A percentile compares a stretch with the other conserved stretches of the same genome.
Evolutionary conservation across 164 flowering plant genomes (phyloP).

Genomic region (Berberis thunbergii): DNA sequence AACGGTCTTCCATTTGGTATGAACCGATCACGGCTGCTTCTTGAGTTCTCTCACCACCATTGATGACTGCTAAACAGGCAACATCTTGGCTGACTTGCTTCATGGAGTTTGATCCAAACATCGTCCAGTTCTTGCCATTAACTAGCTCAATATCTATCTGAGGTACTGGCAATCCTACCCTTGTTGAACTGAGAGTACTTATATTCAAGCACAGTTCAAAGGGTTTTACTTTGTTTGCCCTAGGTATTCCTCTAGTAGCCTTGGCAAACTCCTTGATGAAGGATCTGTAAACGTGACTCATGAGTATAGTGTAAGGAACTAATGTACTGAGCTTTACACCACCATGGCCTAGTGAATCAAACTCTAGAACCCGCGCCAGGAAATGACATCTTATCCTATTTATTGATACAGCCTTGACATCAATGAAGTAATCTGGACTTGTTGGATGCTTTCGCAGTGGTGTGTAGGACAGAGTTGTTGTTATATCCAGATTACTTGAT

Average conservation of each 20-base stretch:
- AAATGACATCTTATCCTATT: slow-evolving; percentile 5
- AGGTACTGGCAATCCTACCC: slow-evolving; percentile 19
- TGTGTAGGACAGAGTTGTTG: slow-evolving; percentile 17
- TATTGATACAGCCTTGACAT: slow-evolving; percentile 16
- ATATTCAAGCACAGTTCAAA: slow-evolving; percentile 26
- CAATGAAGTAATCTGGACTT: slow-evolving; percentile 19
- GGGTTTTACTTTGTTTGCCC: slow-evolving; percentile 22
- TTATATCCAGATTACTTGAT: slow-evolving; percentile 8
- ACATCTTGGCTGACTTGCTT: slow-evolving; percentile 10
- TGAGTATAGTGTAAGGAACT: slow-evolving; percentile 28
- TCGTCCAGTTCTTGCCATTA: slow-evolving; percentile 20
- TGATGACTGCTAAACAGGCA: slow-evolving; percentile 27
- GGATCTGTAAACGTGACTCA: slow-evolving; percentile 17
- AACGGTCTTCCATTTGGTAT: slow-evolving; percentile 27
- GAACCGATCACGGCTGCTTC: slow-evolving; percentile 24
- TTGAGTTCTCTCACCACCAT: slow-evolving; percentile 25
- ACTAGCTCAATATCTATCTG: slow-evolving; percentile 3
- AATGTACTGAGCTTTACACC: slow-evolving; percentile 30
- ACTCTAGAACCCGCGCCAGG: slow-evolving; percentile 7
- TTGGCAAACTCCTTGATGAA: slow-evolving; percentile 16
- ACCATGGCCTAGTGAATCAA: slow-evolving; percentile 15
- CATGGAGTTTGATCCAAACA: slow-evolving; percentile 30
- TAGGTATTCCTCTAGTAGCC: slow-evolving; percentile 27
- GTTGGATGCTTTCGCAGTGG: slow-evolving; percentile 15
- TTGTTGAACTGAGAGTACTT: slow-evolving; percentile 14